Evolutionary conservation across 176 grass and related monocot genomes (phyloP), one percentile per base, ranked within the genome.

Genomic region (Luzula sylvatica): DNA sequence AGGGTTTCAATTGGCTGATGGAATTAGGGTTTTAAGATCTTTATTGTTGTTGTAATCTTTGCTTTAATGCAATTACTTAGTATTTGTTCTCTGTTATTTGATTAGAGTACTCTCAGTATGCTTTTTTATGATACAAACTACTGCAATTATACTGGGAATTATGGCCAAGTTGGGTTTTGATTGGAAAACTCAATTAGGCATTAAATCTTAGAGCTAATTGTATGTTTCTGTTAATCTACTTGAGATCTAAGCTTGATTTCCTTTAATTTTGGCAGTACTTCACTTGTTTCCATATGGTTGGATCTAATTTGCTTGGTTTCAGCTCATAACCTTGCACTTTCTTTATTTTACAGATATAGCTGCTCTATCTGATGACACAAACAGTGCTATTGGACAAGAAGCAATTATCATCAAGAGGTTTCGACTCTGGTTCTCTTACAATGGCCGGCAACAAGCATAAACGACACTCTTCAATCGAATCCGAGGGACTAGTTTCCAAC

Each of bases 401-500:
- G 60, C 60, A 64, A 49, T 15, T 64, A 9, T 2, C 39, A 8
- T n/a, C 30, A 35, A 48, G 60, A 64, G 60, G 43, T 13, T 50
- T 64, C 47, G 60, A 49, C 11, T 42, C 44, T 39, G 26, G 27
- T 26, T 49, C 16, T 32, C 25, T 50, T 20, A 49, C 15, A 24
- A 64, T 49, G 60, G 60, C 60, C 7, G 60, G 60, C 3, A 64
- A 26, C 43, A 64, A 64, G 42, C 60, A 64, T 12, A 64, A 49
- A 35, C 44, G 60, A 2, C 44, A 21, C 17, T 64, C 60, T 18
- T 64, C 60, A 2, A 26, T 42, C 12, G 93, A 92, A 64, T 98
- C 78, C 7, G 74, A 82, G 26, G 74, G 62, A 14, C 68, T 67
- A 16, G 59, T 66, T 8, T 74, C 49, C 13, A 90, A 85, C 57